Evolutionary conservation across 1,139 yeast species (phyloP).

Genomic region (Candida albicans): DNA sequence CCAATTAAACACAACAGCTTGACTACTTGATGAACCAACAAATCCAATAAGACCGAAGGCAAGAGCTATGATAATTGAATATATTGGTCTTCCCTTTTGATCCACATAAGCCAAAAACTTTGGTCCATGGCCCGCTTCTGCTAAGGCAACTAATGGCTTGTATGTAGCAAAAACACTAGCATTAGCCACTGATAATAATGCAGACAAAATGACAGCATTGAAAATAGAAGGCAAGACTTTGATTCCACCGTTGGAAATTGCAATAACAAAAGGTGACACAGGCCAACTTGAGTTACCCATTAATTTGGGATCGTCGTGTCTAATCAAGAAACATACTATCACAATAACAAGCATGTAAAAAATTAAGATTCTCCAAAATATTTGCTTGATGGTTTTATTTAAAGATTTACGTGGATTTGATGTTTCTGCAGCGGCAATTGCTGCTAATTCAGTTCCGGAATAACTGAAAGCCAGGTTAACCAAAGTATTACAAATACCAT

Average conservation of each 20-base stretch:
- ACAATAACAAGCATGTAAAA: conserved; percentile 41
- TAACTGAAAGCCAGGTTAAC: conserved; percentile 45
- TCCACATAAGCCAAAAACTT: conserved; percentile 26
- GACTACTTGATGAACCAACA: conserved; percentile 31
- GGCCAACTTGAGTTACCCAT: conserved; percentile 29
- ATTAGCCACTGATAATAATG: conserved; percentile 36
- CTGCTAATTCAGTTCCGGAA: conserved; percentile 45
- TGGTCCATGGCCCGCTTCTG: conserved; percentile 36
- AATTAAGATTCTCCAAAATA: conserved; percentile 45
- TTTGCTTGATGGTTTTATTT: conserved; percentile 45
- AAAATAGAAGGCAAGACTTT: conserved; percentile 32
- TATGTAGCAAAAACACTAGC: conserved; percentile 35
- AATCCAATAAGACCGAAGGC: conserved; percentile 34
- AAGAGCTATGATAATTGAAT: conserved; percentile 28
- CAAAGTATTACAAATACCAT: conserved; percentile 42
- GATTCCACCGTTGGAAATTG: conserved; percentile 30
- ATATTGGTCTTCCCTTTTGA: conserved; percentile 30
- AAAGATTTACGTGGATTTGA: conserved; percentile 39
- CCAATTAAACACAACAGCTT: conserved; percentile 35
- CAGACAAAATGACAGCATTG: conserved; percentile 32
- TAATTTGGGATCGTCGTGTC: conserved; percentile 32
- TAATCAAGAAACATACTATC: conserved; percentile 41
- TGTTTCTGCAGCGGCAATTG: conserved; percentile 44
- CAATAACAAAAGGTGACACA: conserved; percentile 27
- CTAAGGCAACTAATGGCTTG: conserved; percentile 32